phyloP scores from a whole-genome alignment of 768 basidiomycete species.

The Filobasidium wieringae region DNA sequence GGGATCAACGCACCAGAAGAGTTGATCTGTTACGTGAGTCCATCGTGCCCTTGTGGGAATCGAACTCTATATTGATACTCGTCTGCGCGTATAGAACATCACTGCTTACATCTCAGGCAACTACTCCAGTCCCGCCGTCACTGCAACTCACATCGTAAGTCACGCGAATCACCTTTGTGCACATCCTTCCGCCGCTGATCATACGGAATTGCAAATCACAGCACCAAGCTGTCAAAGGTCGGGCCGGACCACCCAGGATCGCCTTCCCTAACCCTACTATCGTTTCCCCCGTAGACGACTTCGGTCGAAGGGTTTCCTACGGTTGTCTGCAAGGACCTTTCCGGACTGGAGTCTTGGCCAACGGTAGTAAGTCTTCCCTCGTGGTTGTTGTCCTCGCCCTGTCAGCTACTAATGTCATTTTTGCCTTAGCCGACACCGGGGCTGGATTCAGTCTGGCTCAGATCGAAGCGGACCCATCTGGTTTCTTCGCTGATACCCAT shows the following conservation, averaged over 20 bases:
- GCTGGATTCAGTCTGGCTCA: conserved; percentile 23
- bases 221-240: conserved; percentile 22
- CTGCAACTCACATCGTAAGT: conserved; percentile 24
- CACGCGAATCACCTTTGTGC: not conserved
- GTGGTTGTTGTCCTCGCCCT: not conserved
- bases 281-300: conserved; percentile 23
- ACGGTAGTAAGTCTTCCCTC: conserved; percentile 24
- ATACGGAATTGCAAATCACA: not conserved
- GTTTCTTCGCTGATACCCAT: conserved; percentile 38
- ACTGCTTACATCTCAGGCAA: conserved; percentile 25
- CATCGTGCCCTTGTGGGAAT: not conserved
- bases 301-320: conserved; percentile 24
- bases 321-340: conserved; percentile 36
- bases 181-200: not conserved
- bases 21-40: conserved; percentile 30
- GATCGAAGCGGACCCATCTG: conserved; percentile 34
- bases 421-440: conserved; percentile 25
- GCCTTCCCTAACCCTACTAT: conserved; percentile 37
- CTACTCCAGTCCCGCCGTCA: conserved; percentile 30
- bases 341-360: conserved; percentile 30
- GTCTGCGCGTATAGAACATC: conserved; percentile 17
- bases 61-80: not conserved
- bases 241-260: conserved; percentile 34
- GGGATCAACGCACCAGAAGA: conserved; percentile 29
- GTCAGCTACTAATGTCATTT: conserved; percentile 23